Evolutionary conservation across 1,284 basidiomycete species (phyloP), one percentile per base, ranked within the genome.

Genomic region (Marasmius oreades): DNA sequence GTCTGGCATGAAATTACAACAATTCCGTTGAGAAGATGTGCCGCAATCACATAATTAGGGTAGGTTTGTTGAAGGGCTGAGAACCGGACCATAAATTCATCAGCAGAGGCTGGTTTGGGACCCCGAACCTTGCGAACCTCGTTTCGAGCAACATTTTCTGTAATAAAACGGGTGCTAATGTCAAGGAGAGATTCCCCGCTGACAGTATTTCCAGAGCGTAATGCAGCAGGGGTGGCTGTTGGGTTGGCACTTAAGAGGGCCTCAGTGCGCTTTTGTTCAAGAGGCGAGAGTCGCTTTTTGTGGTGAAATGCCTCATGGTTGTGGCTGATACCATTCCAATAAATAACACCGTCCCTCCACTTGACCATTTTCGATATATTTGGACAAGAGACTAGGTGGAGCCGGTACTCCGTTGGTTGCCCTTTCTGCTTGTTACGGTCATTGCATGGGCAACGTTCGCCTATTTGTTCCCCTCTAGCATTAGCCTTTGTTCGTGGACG

Each of bases 1-100:
- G 44, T 57, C 22, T 57, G 55, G 6, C 28, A 20, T 16, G 51
- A 53, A 14, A 57, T 33, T n/a, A 57, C 51, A 37, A 43, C 43
- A 18, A 57, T 42, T n/a, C 44, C 48, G 8, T 22, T 43, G n/a
- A 52, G 42, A 20, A 57, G 28, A n/a, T 42, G 44, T 14, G 28
- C 26, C 18, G 55, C 3, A n/a, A 57, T 34, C 16, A 57, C 34
- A 16, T 18, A 57, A 1, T 24, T 34, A 6, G 55, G 43, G 37
- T 53, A 44, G n/a, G 46, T 37, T 14, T 31, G 20, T 20, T 57
- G 55, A 39, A 47, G 47, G 3, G 51, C 48, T 28, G 39, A 22
- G 28, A 57, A 57, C 18, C n/a, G 1, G 18, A 16, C 39, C 34
- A 57, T 39, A 23, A 57, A 52, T 7, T 47, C 51, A 47, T 57